These are phyloP conservation scores for Eucalyptus tenuipes DNA, from an alignment of 345 rosid species.

Conservation along the genomic window DNA sequence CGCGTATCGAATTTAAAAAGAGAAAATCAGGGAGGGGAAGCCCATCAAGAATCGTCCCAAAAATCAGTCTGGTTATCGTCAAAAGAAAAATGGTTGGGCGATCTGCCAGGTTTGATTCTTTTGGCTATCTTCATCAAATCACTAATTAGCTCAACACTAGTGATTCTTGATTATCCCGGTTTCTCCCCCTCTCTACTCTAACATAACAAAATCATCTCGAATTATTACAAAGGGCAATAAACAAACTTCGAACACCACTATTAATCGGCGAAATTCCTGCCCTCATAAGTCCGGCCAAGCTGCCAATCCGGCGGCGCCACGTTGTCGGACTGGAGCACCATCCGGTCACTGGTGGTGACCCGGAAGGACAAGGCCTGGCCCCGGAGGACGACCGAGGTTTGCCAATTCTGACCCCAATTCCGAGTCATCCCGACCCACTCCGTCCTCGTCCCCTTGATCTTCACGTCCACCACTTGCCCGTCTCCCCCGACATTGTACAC, in stretches of 20 bases:
- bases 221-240: neutral
- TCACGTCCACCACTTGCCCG: neutral
- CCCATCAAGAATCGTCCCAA: neutral
- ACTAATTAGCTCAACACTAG: neutral
- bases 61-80: neutral
- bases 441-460: neutral
- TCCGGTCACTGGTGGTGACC: neutral
- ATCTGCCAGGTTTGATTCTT: neutral
- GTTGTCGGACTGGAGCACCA: neutral
- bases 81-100: neutral
- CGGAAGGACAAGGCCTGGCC: neutral
- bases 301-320: neutral
- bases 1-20: neutral
- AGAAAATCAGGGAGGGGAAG: neutral
- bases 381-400: neutral
- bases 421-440: neutral
- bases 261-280: neutral
- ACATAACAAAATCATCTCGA: neutral
- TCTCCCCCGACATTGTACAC: slow-evolving; percentile 1
- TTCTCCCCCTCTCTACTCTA: neutral
- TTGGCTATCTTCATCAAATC: neutral
- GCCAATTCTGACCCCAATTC: slow-evolving; percentile 7
- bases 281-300: neutral
- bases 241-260: neutral
- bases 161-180: neutral